Evolutionary conservation across 2,329 filamentous ascomycete genomes (phyloP).

Genomic region (Cercospora berteroae): DNA sequence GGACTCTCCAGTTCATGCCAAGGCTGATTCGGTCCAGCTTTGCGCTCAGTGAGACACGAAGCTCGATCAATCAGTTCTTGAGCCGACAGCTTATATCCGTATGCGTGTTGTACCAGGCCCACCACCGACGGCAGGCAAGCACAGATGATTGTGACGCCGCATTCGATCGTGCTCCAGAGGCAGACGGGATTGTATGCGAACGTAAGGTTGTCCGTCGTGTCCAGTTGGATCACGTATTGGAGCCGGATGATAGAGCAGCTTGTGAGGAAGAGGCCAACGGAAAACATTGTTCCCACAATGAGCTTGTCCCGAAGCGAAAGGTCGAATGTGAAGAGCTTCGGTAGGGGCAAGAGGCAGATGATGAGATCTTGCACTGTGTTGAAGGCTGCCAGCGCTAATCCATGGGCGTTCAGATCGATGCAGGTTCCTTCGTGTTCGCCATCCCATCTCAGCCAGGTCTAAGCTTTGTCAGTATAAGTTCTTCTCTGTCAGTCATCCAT

Average conservation of each 20-base stretch:
- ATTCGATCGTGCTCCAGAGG: slow-evolving; percentile 23
- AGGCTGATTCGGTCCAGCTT: background rate
- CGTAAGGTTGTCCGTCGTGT: slow-evolving; percentile 16
- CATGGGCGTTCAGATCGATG: slow-evolving; percentile 11
- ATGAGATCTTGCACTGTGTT: slow-evolving; percentile 18
- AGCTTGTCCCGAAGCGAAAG: slow-evolving; percentile 11
- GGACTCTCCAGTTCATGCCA: slow-evolving; percentile 1
- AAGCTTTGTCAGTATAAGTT: background rate
- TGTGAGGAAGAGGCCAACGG: slow-evolving; percentile 25
- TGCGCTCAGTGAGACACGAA: background rate
- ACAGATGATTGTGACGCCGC: slow-evolving; percentile 21
- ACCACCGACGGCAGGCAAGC: slow-evolving; percentile 25
- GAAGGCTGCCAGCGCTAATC: slow-evolving; percentile 10
- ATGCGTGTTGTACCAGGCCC: slow-evolving; percentile 12
- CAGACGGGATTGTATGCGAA: slow-evolving; percentile 21
- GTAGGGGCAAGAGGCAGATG: slow-evolving; percentile 16
- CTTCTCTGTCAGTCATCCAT: too few species aligned
- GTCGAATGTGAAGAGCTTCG: slow-evolving; percentile 7
- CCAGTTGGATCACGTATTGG: slow-evolving; percentile 11
- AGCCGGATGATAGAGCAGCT: slow-evolving; percentile 22
- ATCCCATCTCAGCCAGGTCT: slow-evolving; percentile 15
- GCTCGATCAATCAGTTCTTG: background rate
- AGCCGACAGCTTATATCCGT: background rate
- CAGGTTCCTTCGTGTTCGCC: slow-evolving; percentile 10
- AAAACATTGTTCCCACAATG: slow-evolving; percentile 11